Percentiles rank a stretch among this genome's conserved stretches.
Evolutionary conservation across 306 rosid species (phyloP).

Genomic region (Adenanthera pavonina): DNA sequence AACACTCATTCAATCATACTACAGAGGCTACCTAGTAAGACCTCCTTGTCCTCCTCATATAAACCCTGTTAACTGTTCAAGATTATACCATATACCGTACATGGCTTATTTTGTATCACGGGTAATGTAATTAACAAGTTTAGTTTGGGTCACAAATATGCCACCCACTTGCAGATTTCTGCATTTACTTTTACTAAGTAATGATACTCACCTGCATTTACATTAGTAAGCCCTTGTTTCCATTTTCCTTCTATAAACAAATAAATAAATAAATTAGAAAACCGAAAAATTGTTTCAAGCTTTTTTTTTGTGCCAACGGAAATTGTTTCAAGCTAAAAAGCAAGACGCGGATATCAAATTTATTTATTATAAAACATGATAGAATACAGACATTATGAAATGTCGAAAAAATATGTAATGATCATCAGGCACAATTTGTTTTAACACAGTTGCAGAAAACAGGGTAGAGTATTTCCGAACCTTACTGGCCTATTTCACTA

Average conservation of each 20-base stretch:
- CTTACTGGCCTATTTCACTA: background rate
- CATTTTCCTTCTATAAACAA: background rate
- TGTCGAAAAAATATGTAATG: background rate
- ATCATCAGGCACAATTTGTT: too few relatives aligned
- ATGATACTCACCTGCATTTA: conserved; percentile 19
- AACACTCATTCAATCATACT: conserved; percentile 79
- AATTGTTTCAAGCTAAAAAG: background rate
- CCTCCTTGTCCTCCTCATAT: conserved; percentile 10
- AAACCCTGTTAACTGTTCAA: conserved; percentile 2
- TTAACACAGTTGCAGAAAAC: background rate
- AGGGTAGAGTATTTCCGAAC: background rate
- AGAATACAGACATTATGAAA: background rate
- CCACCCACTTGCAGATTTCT: conserved; percentile 39
- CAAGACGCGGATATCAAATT: background rate
- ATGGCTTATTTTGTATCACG: background rate
- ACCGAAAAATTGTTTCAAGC: too few relatives aligned
- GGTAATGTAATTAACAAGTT: conserved; percentile 6
- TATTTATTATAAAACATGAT: background rate
- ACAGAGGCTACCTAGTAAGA: conserved; percentile 92
- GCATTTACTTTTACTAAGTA: conserved; percentile 19
- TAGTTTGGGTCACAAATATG: conserved; percentile 40
- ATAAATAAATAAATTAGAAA: background rate
- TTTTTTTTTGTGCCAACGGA: too few relatives aligned
- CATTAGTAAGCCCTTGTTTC: background rate
- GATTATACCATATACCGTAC: background rate